These are phyloP conservation scores for Tetradesmus obliquus DNA, from an alignment of 139 green algal genomes.

Conservation along the genomic window DNA sequence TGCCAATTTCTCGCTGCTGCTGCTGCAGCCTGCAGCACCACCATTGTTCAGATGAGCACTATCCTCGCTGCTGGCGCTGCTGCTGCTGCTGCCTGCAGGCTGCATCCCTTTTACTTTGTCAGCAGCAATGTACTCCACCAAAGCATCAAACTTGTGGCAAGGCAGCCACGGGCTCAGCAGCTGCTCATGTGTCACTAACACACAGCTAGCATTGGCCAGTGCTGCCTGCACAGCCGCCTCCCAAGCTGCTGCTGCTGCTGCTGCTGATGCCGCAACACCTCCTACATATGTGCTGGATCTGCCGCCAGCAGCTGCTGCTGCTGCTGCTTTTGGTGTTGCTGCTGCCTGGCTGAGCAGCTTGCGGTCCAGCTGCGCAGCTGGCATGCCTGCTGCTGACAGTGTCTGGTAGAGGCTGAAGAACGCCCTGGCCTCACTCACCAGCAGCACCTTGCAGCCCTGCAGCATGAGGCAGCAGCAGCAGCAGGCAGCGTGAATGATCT, in stretches of 20 bases:
- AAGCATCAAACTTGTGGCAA: background rate
- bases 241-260: conserved; percentile 7
- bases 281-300: background rate
- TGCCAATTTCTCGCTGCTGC: background rate
- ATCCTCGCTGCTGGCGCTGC: background rate
- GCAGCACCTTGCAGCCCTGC: conserved; percentile 30
- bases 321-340: background rate
- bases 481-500: background rate
- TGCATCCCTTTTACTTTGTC: background rate
- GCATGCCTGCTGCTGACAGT: conserved; percentile 13
- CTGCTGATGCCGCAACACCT: background rate
- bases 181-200: conserved; percentile 22
- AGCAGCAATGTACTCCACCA: conserved; percentile 15
- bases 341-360: conserved; percentile 13
- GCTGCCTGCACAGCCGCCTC: background rate
- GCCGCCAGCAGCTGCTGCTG: background rate
- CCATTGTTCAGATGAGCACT: background rate
- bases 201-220: background rate
- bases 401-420: conserved; percentile 36
- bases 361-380: conserved; percentile 21
- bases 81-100: background rate
- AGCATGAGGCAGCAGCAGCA: background rate
- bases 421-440: conserved; percentile 7
- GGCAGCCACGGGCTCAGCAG: background rate
- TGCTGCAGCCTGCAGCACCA: background rate